phyloP scores from a whole-genome alignment of 257 asterid genomes.

The Striga asiatica region DNA sequence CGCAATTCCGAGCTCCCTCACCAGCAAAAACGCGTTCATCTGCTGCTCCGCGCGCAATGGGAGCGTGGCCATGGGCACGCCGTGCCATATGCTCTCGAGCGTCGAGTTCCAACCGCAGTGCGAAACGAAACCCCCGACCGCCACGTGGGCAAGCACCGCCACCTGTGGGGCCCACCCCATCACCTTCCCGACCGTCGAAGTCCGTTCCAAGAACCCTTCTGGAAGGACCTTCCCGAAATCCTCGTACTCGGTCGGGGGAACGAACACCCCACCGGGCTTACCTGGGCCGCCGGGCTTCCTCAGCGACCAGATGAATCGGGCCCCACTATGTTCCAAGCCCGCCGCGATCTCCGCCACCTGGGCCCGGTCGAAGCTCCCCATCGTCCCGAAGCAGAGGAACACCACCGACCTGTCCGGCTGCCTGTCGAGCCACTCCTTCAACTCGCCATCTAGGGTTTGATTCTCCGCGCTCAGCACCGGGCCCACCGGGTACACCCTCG shows the following conservation, averaged over 20 bases:
- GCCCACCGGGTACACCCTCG: constrained; percentile 32
- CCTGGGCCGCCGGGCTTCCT: constrained; percentile 6
- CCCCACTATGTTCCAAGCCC: constrained; percentile 23
- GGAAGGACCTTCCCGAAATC: constrained; percentile 18
- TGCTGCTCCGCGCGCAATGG: constrained; percentile 47
- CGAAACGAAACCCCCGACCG: constrained; percentile 46
- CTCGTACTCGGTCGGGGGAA: constrained; percentile 1
- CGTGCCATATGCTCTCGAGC: constrained; percentile 45
- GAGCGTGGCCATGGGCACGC: constrained; percentile 41
- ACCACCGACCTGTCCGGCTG: constrained; percentile 27
- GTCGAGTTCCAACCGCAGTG: constrained; percentile 54
- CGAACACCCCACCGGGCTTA: too few species aligned
- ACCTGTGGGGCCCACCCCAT: constrained; percentile 42
- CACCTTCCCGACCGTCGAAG: constrained; percentile 22
- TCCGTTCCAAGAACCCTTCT: constrained; percentile 26
- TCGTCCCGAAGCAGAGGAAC: constrained; percentile 29
- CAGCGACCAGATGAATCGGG: constrained; percentile 36
- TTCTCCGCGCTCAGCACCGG: constrained; percentile 18
- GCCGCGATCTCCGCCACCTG: constrained; percentile 25
- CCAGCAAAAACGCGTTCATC: constrained; percentile 33
- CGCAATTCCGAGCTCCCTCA: constrained; percentile 33
- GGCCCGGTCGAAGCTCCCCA: constrained; percentile 10
- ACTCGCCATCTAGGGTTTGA: not conserved
- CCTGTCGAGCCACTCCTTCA: constrained; percentile 23
- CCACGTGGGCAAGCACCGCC: constrained; percentile 29